These are phyloP conservation scores for Fragaria vesca DNA, from an alignment of 306 rosid species.

Conservation along the genomic window DNA sequence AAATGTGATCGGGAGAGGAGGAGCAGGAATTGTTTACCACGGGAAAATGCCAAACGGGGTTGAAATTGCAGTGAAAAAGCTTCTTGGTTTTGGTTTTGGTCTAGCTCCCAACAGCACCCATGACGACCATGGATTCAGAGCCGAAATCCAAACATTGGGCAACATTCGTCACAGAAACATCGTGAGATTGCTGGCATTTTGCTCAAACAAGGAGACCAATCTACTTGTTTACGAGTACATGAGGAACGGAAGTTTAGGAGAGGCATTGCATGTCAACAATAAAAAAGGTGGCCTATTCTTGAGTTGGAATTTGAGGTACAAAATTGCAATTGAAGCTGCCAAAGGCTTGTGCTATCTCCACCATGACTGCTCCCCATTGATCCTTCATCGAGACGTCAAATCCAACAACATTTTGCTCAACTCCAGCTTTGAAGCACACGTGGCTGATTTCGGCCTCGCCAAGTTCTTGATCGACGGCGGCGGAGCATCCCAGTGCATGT, in stretches of 20 bases:
- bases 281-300: slow-evolving; percentile 45
- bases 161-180: slow-evolving; percentile 87
- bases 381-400: slow-evolving; percentile 79
- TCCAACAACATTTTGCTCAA: slow-evolving; percentile 81
- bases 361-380: slow-evolving; percentile 84
- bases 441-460: slow-evolving; percentile 88
- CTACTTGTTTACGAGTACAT: slow-evolving; percentile 82
- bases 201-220: slow-evolving; percentile 72
- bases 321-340: slow-evolving; percentile 73
- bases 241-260: slow-evolving; percentile 90
- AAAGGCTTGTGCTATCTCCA: slow-evolving; percentile 84
- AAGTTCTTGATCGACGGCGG: slow-evolving; percentile 71
- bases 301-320: slow-evolving; percentile 76
- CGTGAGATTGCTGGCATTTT: slow-evolving; percentile 72
- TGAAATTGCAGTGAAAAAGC: slow-evolving; percentile 76
- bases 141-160: slow-evolving; percentile 84
- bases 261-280: slow-evolving; percentile 56
- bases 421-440: slow-evolving; percentile 81
- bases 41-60: slow-evolving; percentile 85
- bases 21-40: slow-evolving; percentile 91
- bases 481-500: slow-evolving; percentile 81
- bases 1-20: slow-evolving; percentile 83
- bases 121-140: slow-evolving; percentile 81
- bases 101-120: slow-evolving; percentile 47
- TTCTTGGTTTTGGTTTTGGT: slow-evolving; percentile 53